These are phyloP conservation scores for Neurospora sp. DNA, from an alignment of 495 filamentous ascomycete genomes.

Conservation along the genomic window DNA sequence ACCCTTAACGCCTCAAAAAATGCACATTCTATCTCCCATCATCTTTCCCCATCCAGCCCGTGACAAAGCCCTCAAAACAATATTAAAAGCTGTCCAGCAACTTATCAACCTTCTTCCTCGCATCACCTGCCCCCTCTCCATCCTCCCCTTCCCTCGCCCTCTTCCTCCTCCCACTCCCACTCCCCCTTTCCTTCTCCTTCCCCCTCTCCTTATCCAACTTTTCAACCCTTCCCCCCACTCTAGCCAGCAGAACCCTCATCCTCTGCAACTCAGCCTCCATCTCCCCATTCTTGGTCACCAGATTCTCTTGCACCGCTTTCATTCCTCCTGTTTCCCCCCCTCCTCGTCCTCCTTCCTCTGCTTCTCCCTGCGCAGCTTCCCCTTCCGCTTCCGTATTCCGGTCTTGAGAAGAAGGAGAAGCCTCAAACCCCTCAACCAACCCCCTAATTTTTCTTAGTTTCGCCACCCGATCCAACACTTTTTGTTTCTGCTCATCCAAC, in stretches of 20 bases:
- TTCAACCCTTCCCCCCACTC: conserved; percentile 53
- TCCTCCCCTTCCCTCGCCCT: neutral
- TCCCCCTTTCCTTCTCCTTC: conserved; percentile 4
- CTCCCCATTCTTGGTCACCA: conserved; percentile 65
- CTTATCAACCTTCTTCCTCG: conserved; percentile 31
- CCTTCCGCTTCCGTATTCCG: conserved; percentile 3
- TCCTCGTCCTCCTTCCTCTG: neutral
- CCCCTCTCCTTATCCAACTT: conserved; percentile 18
- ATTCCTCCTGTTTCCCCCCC: conserved; percentile 6
- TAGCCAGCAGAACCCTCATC: conserved; percentile 65
- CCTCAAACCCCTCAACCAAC: conserved; percentile 48
- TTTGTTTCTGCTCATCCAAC: conserved; percentile 43
- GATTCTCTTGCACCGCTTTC: conserved; percentile 61
- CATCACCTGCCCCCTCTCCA: conserved; percentile 24
- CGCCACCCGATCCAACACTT: conserved; percentile 43
- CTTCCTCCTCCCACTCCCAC: neutral
- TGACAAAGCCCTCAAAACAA: neutral
- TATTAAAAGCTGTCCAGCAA: conserved; percentile 27
- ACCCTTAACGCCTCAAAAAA: neutral
- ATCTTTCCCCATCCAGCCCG: neutral
- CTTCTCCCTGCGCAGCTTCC: conserved; percentile 9
- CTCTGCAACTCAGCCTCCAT: conserved; percentile 62
- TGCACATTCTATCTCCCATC: neutral
- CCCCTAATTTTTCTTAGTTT: conserved; percentile 46
- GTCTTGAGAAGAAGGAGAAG: neutral